Percentiles rank a stretch among this genome's conserved stretches.
phyloP scores from a whole-genome alignment of 441 rosid species.

The Eutrema salsugineum region DNA sequence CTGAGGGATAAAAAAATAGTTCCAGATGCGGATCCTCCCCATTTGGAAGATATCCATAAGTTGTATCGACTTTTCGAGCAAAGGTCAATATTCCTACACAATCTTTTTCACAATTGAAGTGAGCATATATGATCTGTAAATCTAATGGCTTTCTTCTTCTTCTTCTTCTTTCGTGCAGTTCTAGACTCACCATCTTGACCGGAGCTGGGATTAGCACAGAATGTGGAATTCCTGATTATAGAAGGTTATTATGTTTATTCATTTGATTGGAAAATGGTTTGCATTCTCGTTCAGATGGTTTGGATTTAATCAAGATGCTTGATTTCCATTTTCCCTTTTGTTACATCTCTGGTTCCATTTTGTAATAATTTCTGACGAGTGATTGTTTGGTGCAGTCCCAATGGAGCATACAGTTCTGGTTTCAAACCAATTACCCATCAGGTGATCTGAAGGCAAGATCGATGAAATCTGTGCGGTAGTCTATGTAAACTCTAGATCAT shows the following conservation, averaged over 20 bases:
- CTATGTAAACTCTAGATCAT: background rate
- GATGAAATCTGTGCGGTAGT: conserved; percentile 2
- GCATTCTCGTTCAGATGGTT: background rate
- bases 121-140: background rate
- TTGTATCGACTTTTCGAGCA: conserved; percentile 62
- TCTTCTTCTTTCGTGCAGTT: conserved; percentile 37
- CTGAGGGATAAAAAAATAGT: conserved; percentile 56
- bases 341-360: background rate
- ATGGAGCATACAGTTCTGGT: conserved; percentile 97
- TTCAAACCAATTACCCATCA: conserved; percentile 94
- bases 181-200: conserved; percentile 67
- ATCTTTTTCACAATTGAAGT: background rate
- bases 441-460: conserved; percentile 81
- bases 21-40: conserved; percentile 85
- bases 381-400: conserved; percentile 55
- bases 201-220: conserved; percentile 97
- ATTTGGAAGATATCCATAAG: conserved; percentile 44
- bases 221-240: conserved; percentile 94
- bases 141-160: background rate
- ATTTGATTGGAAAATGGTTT: background rate
- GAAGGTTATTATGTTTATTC: conserved; percentile 51
- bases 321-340: background rate
- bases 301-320: background rate
- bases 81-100: conserved; percentile 39
- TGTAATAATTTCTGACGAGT: background rate